These are phyloP conservation scores for Colletotrichum sp. DNA, from an alignment of 2,329 filamentous ascomycete genomes.

Conservation along the genomic window DNA sequence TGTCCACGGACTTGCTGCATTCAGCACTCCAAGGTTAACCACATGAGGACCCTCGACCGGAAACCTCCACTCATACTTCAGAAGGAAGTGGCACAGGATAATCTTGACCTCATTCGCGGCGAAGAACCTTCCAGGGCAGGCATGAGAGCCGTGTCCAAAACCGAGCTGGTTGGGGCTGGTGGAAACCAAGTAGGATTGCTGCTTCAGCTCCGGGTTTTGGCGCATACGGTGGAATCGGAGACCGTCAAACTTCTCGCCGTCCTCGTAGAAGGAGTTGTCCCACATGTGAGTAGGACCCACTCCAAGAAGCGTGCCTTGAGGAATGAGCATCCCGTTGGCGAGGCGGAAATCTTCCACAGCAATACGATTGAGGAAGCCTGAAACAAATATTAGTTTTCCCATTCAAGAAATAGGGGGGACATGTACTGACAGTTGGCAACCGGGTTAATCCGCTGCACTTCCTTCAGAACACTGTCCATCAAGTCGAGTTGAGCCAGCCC, in stretches of 20 bases:
- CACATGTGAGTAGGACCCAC: background rate
- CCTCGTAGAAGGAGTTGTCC: background rate
- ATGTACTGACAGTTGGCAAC: background rate
- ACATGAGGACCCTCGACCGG: background rate
- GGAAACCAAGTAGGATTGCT: background rate
- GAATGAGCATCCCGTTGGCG: background rate
- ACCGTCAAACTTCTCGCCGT: background rate
- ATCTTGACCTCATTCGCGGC: background rate
- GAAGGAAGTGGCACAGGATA: background rate
- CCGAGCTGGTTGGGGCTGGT: background rate
- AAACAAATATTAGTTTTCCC: background rate
- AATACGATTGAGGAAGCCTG: background rate
- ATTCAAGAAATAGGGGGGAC: background rate
- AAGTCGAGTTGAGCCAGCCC: background rate
- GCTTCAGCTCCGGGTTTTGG: background rate
- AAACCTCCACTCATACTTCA: background rate
- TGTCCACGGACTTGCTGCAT: background rate
- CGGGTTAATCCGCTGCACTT: background rate
- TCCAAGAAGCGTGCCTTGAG: background rate
- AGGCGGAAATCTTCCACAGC: background rate
- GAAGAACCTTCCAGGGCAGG: background rate
- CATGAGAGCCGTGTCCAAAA: background rate
- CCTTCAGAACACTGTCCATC: background rate
- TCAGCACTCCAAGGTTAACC: background rate
- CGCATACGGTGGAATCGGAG: background rate